A percentile compares a stretch with the other conserved stretches of the same genome.
Conservation (phyloP, 2,329 filamentous ascomycete species). For the Diaporthe sp. region DNA sequence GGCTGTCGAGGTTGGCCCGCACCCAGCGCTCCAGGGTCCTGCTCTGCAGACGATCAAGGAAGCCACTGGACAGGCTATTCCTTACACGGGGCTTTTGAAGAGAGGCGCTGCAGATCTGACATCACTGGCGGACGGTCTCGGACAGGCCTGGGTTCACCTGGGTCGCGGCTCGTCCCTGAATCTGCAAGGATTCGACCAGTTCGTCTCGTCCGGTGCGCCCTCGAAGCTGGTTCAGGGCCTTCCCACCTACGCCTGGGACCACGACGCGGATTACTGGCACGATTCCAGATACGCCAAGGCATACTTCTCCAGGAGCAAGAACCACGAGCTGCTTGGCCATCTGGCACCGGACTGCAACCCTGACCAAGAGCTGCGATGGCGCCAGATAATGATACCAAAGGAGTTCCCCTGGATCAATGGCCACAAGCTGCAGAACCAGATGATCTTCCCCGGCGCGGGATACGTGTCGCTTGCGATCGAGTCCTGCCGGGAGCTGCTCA, state of each 20-base stretch:
- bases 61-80: slow-evolving; percentile 33
- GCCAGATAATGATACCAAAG: slow-evolving; percentile 43
- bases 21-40: slow-evolving; percentile 57
- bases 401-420: slow-evolving; percentile 55
- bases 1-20: slow-evolving; percentile 50
- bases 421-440: slow-evolving; percentile 51
- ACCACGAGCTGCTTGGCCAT: slow-evolving; percentile 36
- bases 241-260: slow-evolving; percentile 38
- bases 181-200: neutral
- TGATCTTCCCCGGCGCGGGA: slow-evolving; percentile 53
- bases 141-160: neutral
- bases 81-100: slow-evolving; percentile 44
- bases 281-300: slow-evolving; percentile 1
- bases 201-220: neutral
- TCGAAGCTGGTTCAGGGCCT: slow-evolving; percentile 27
- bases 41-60: slow-evolving; percentile 48
- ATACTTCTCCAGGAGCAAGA: neutral
- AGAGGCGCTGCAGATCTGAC: neutral
- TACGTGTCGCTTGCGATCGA: slow-evolving; percentile 45
- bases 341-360: neutral
- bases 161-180: neutral
- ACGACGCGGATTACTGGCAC: slow-evolving; percentile 29
- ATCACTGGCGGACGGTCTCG: neutral
- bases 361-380: slow-evolving; percentile 43
- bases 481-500: slow-evolving; percentile 23